phyloP scores from a whole-genome alignment of 768 basidiomycete genomes.

The Phylloporus rhodoxanthus region DNA sequence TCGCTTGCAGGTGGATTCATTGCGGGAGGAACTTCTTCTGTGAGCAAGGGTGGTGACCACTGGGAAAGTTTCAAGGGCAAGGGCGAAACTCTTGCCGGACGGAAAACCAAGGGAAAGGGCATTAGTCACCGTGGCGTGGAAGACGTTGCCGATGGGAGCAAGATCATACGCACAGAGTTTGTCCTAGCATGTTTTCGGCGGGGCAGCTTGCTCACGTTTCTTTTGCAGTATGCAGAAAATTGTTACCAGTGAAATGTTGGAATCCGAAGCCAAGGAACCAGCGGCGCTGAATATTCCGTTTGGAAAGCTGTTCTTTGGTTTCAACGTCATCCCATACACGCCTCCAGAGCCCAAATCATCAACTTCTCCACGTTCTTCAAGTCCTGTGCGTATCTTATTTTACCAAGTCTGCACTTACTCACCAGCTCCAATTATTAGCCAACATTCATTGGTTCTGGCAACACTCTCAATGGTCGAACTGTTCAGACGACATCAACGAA shows the following conservation, averaged over 20 bases:
- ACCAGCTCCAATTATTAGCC: constrained; percentile 22
- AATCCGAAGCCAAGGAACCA: constrained; percentile 73
- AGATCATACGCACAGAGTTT: constrained; percentile 87
- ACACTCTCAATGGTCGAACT: constrained; percentile 55
- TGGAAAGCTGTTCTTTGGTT: constrained; percentile 97
- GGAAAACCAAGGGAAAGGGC: constrained; percentile 94
- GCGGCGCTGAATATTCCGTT: constrained; percentile 86
- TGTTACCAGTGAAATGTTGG: constrained; percentile 74
- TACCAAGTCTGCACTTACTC: neutral
- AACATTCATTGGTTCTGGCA: constrained; percentile 63
- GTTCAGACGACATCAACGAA: constrained; percentile 35
- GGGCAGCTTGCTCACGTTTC: constrained; percentile 9
- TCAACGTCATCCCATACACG: constrained; percentile 66
- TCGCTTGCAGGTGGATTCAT: constrained; percentile 65
- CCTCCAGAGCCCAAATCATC: constrained; percentile 38
- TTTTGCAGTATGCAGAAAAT: constrained; percentile 67
- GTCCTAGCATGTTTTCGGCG: constrained; percentile 27
- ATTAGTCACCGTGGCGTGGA: constrained; percentile 79
- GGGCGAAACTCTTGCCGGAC: constrained; percentile 84
- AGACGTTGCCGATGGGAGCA: constrained; percentile 71
- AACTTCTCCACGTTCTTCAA: constrained; percentile 24
- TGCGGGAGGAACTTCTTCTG: constrained; percentile 40
- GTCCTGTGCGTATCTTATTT: constrained; percentile 23
- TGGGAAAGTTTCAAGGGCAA: constrained; percentile 97
- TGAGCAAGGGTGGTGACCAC: constrained; percentile 74